A percentile compares a stretch with the other conserved stretches of the same genome.
These are phyloP conservation scores for Zygoascus bituminiphila DNA, from an alignment of 805 yeast species.

Conservation along the genomic window DNA sequence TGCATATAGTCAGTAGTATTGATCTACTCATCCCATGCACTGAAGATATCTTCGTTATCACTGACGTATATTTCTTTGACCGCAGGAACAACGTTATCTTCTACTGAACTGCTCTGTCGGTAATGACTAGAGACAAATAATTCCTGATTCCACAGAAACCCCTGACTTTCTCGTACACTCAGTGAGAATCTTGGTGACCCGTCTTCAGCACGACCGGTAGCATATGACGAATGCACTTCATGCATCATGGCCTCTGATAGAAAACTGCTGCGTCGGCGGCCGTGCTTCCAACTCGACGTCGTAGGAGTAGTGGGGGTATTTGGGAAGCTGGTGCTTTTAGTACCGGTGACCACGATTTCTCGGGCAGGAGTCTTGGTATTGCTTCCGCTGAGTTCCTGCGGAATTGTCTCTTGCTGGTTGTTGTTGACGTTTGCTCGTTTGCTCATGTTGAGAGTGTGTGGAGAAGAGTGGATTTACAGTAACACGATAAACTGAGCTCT, in stretches of 20 bases:
- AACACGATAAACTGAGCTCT: too few species aligned
- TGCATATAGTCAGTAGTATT: conserved; percentile 7
- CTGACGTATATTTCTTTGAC: conserved; percentile 19
- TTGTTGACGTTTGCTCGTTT: background rate
- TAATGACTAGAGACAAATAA: conserved; percentile 20
- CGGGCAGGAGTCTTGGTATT: background rate
- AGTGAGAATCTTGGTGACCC: conserved; percentile 20
- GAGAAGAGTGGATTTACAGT: background rate
- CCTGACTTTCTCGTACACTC: conserved; percentile 22
- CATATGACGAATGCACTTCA: conserved; percentile 20
- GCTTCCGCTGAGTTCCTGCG: background rate
- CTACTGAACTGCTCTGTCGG: conserved; percentile 5
- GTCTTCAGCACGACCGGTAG: conserved; percentile 17
- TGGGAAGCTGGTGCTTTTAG: background rate
- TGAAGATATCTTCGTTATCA: conserved; percentile 18
- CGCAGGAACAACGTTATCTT: conserved; percentile 14
- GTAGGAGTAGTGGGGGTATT: conserved; percentile 5
- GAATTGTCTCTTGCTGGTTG: background rate
- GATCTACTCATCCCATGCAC: conserved; percentile 2
- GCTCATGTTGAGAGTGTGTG: background rate
- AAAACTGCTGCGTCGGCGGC: conserved; percentile 19
- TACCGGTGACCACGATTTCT: background rate
- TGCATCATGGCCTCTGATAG: conserved; percentile 22
- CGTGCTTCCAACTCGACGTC: background rate
- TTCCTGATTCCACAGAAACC: conserved; percentile 27